A percentile compares a stretch with the other conserved stretches of the same genome.
Evolutionary conservation across 108 stramenopile genomes (phyloP).

Genomic region (Aurantiochytrium sp.): DNA sequence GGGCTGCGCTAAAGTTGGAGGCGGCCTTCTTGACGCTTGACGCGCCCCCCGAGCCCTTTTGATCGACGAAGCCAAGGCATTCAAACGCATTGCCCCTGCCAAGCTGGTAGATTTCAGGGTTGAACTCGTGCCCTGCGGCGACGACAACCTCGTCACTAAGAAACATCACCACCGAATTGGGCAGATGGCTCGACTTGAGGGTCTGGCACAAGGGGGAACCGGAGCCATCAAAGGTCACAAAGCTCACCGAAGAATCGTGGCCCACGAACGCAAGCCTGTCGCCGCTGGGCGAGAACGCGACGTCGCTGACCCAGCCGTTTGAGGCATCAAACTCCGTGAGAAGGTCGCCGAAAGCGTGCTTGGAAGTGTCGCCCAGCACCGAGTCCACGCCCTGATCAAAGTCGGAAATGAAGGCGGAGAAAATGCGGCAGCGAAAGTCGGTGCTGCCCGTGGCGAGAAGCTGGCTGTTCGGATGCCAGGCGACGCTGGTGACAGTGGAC

Average conservation of each 20-base stretch:
- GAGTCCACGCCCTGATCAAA: not conserved
- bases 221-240: constrained; percentile 24
- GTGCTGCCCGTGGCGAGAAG: constrained; percentile 45
- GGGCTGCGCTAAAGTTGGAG: constrained; percentile 18
- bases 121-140: constrained; percentile 51
- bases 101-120: constrained; percentile 40
- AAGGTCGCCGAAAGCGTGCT: constrained; percentile 38
- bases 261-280: constrained; percentile 33
- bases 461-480: constrained; percentile 51
- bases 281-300: constrained; percentile 43
- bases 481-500: constrained; percentile 38
- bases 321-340: constrained; percentile 29
- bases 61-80: not conserved
- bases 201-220: constrained; percentile 26
- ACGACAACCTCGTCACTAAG: constrained; percentile 36
- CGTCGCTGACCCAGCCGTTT: constrained; percentile 42
- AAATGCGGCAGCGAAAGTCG: constrained; percentile 45
- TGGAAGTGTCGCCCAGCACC: constrained; percentile 13
- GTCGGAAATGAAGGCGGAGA: constrained; percentile 19
- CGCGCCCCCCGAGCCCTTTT: not conserved
- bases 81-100: not conserved
- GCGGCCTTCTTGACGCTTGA: not conserved
- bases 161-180: constrained; percentile 29
- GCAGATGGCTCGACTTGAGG: constrained; percentile 30
- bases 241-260: constrained; percentile 38